Evolutionary conservation across 2,329 filamentous ascomycete species (phyloP), one percentile per base, ranked within the genome.

Genomic region (Elsinoe fawcettii): DNA sequence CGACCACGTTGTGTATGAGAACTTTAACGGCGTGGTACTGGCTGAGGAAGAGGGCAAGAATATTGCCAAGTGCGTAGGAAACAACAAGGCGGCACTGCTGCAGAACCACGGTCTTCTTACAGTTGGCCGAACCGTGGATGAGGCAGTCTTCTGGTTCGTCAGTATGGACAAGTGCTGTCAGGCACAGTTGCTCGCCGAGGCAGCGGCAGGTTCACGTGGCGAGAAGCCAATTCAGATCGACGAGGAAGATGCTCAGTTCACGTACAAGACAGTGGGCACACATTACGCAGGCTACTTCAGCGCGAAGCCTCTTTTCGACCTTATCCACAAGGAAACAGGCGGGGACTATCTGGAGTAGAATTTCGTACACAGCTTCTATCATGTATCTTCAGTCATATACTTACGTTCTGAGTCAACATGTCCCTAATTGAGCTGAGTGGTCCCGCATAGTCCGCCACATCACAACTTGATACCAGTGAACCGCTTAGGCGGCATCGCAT

Each of bases 281-380:
- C 75, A 79, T 14, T 65, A 68, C 32, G 83, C 81, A 0, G 86
- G 86, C 0, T 89, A 80, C 76, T 90, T 90, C 66, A 83, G 78
- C 63, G 86, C 83, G 5, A 84, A 84, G 72, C 86, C 86, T 14
- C 63, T 85, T 61, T 90, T 90, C 71, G 85, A 88, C 72, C 71
- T 88, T 39, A 80, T 86, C 60, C 79, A 84, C 64, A 78, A 78
- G 66, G 81, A 85, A 71, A 80, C 77, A 2, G 72, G 73, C 20
- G 80, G 79, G 1, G 78, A 79, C 9, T 83, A 83, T 66, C 64
- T 83, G 61, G 64, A 69, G 63, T 71, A 59, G 20, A 5, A 4
- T 4, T 37, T 37, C 14, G 34, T 37, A 37, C 34, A 6, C 11
- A 7, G 6, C 14, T 12, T 37, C 4, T 37, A 5, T 37, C 34